A percentile compares a stretch with the other conserved stretches of the same genome.
These are phyloP conservation scores for Ophiostoma australiae DNA, from an alignment of 2,329 filamentous ascomycete species.

Conservation along the genomic window DNA sequence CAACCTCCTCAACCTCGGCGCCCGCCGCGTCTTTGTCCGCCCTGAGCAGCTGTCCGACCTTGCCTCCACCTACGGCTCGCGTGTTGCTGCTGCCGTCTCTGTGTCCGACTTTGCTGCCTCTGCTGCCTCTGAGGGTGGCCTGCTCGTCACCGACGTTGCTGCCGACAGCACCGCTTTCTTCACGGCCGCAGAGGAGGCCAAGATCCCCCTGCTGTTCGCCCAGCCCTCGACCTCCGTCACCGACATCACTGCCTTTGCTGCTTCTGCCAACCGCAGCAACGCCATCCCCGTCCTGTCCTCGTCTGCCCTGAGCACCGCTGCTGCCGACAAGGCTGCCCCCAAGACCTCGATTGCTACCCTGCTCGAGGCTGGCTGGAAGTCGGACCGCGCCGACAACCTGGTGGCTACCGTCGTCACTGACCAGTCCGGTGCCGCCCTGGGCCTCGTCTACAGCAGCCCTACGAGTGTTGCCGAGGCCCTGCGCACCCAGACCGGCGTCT, in stretches of 20 bases:
- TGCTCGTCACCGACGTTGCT: conserved; percentile 49
- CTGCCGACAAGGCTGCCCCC: conserved; percentile 49
- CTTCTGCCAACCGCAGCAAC: conserved; percentile 45
- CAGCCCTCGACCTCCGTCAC: conserved; percentile 43
- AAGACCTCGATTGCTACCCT: conserved; percentile 64
- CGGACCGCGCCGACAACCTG: conserved; percentile 77
- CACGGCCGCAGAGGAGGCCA: conserved; percentile 41
- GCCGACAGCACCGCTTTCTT: conserved; percentile 43
- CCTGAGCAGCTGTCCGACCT: conserved; percentile 61
- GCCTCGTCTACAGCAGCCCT: conserved; percentile 88
- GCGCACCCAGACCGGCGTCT: conserved; percentile 73
- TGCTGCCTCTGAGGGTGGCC: conserved; percentile 42
- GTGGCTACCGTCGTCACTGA: conserved; percentile 89
- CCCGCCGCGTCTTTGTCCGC: conserved; percentile 76
- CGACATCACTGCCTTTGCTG: conserved; percentile 45
- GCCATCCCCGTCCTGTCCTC: conserved; percentile 73
- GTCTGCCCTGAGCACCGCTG: conserved; percentile 65
- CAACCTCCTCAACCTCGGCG: conserved; percentile 77
- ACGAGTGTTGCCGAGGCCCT: conserved; percentile 86
- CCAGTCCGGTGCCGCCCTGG: conserved; percentile 75
- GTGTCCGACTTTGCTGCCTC: conserved; percentile 28
- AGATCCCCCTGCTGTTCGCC: conserved; percentile 45
- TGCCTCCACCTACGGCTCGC: conserved; percentile 47
- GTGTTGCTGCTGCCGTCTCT: conserved; percentile 50
- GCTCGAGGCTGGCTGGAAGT: conserved; percentile 68